Percentiles rank a stretch among this genome's conserved stretches.
Conservation (phyloP, 176 grass and related monocot genomes). For the Elymus sibiricus region DNA sequence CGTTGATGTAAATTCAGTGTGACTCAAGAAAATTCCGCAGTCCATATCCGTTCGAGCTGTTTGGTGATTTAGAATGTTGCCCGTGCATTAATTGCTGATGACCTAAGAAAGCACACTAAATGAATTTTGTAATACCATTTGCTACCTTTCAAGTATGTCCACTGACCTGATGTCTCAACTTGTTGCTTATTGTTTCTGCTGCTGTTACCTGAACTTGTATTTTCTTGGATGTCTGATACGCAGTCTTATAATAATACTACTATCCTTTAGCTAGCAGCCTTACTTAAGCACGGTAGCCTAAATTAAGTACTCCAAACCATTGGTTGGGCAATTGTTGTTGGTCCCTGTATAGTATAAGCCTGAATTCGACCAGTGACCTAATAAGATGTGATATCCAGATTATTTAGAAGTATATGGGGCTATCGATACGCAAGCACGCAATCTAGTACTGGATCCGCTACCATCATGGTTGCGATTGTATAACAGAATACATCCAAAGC, state of each 20-base stretch:
- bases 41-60: not conserved
- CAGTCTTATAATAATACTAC: not conserved
- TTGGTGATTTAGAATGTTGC: not conserved
- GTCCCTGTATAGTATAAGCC: slow-evolving; percentile 28
- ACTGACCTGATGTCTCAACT: not conserved
- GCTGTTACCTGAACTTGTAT: not conserved
- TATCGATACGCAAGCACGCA: slow-evolving; percentile 27
- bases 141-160: not conserved
- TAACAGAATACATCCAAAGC: slow-evolving; percentile 4
- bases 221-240: not conserved
- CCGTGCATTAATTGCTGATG: not conserved
- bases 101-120: not conserved
- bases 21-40: not conserved
- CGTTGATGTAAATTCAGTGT: not conserved
- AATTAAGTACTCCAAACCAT: slow-evolving; percentile 8
- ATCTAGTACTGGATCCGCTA: slow-evolving; percentile 42
- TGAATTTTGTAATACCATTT: not conserved
- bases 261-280: not conserved
- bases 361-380: slow-evolving; percentile 38
- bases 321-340: slow-evolving; percentile 40
- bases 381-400: slow-evolving; percentile 23
- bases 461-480: not conserved
- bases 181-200: not conserved
- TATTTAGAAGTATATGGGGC: slow-evolving; percentile 13
- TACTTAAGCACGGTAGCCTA: not conserved